Conservation (phyloP, 306 rosid species). For the Cicer chorassanicum region DNA sequence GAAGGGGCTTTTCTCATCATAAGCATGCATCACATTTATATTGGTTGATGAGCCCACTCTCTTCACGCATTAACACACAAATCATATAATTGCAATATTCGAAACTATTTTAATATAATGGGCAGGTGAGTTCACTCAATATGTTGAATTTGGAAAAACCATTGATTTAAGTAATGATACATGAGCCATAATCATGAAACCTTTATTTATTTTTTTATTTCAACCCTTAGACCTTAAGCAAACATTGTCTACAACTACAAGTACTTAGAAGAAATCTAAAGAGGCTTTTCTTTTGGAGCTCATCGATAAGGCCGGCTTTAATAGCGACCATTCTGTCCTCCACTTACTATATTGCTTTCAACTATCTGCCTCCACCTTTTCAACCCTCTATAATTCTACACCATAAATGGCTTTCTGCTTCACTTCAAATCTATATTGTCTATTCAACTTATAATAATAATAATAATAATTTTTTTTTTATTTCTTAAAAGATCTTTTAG, state of each 20-base stretch:
- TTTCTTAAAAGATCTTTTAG: no score
- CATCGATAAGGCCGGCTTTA: slow-evolving; percentile 50
- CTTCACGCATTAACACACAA: background rate
- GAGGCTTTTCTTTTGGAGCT: slow-evolving; percentile 40
- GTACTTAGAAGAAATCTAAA: slow-evolving; percentile 32
- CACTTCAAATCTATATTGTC: no score
- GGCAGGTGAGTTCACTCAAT: slow-evolving; percentile 26
- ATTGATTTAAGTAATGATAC: slow-evolving; percentile 27
- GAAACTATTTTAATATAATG: slow-evolving; percentile 28
- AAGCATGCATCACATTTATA: slow-evolving; percentile 46
- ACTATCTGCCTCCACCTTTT: slow-evolving; percentile 16
- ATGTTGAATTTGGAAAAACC: slow-evolving; percentile 1
- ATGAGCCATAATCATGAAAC: slow-evolving; percentile 18
- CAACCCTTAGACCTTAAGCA: slow-evolving; percentile 51
- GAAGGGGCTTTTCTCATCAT: slow-evolving; percentile 36
- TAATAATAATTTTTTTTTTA: no score
- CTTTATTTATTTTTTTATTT: background rate
- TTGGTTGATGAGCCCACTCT: slow-evolving; percentile 40
- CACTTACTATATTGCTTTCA: slow-evolving; percentile 41
- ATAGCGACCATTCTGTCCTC: slow-evolving; percentile 49
- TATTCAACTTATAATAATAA: no score
- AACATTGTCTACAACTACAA: slow-evolving; percentile 16
- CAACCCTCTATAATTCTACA: background rate
- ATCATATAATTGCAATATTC: slow-evolving; percentile 14
- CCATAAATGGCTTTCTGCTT: no score